phyloP scores from a whole-genome alignment of 2,329 filamentous ascomycete species.

The Lomentospora prolificans region DNA sequence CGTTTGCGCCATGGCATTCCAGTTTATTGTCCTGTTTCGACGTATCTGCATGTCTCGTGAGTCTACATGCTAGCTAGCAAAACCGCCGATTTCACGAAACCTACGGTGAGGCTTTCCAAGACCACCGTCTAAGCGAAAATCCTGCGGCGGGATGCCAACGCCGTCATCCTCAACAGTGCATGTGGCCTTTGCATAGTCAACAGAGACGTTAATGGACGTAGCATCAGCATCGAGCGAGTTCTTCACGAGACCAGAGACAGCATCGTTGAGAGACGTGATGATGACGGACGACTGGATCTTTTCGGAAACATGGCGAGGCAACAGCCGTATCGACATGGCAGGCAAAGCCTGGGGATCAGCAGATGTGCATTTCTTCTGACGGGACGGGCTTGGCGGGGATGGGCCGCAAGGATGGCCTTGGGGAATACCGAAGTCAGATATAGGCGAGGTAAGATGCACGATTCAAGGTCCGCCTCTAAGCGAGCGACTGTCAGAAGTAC shows the following conservation, averaged over 20 bases:
- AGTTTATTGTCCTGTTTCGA: constrained; percentile 52
- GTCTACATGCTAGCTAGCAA: not conserved
- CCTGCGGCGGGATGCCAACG: constrained; percentile 58
- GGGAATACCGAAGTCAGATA: not conserved
- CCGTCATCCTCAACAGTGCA: constrained; percentile 83
- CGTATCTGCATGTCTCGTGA: constrained; percentile 48
- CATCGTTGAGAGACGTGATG: constrained; percentile 64
- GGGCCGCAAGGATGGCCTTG: not conserved
- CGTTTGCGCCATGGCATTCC: constrained; percentile 54
- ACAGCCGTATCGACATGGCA: constrained; percentile 52
- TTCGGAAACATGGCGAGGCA: constrained; percentile 61
- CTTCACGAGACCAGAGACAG: constrained; percentile 61
- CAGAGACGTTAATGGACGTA: constrained; percentile 53
- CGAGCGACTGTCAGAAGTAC: too few species aligned
- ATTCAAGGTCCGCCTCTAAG: too few species aligned
- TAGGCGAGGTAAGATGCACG: not conserved
- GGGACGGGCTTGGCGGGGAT: not conserved
- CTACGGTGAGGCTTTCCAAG: constrained; percentile 65
- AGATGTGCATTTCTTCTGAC: not conserved
- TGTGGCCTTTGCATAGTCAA: constrained; percentile 67
- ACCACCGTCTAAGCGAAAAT: constrained; percentile 63
- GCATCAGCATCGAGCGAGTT: constrained; percentile 80
- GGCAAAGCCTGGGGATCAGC: not conserved
- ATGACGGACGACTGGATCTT: constrained; percentile 79
- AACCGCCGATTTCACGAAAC: constrained; percentile 18